Evolutionary conservation across 768 basidiomycete species (phyloP).

Genomic region (Mycena olivaceomarginata): DNA sequence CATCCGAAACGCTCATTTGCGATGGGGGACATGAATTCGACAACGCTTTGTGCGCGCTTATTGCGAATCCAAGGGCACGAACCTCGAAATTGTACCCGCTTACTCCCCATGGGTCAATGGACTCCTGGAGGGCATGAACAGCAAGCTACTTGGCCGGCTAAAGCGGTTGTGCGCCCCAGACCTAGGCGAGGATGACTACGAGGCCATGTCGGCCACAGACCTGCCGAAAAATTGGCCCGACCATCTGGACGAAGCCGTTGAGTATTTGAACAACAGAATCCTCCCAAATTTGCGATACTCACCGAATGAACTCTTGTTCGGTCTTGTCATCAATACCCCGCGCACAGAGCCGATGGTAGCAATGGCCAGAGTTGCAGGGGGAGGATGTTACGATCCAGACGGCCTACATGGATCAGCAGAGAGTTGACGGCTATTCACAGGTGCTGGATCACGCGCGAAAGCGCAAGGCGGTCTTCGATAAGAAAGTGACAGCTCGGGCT

Average conservation of each 20-base stretch:
- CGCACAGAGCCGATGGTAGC: not conserved
- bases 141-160: conserved; percentile 43
- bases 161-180: conserved; percentile 48
- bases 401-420: conserved; percentile 44
- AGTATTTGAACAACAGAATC: conserved; percentile 20
- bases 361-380: not conserved
- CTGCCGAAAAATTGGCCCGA: conserved; percentile 50
- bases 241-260: conserved; percentile 46
- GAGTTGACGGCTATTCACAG: conserved; percentile 43
- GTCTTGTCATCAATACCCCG: conserved; percentile 21
- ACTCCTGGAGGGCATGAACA: conserved; percentile 52
- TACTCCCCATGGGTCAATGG: conserved; percentile 57
- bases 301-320: conserved; percentile 16
- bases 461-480: conserved; percentile 32
- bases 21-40: not conserved
- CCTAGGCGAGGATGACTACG: conserved; percentile 15
- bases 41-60: conserved; percentile 5
- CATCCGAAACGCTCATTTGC: conserved; percentile 1
- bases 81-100: conserved; percentile 33
- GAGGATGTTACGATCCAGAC: conserved; percentile 20
- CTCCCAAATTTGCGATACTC: conserved; percentile 19
- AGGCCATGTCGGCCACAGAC: conserved; percentile 17
- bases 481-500: conserved; percentile 28
- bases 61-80: conserved; percentile 13
- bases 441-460: conserved; percentile 47